Conservation (phyloP, 371 early-diverging fungal genomes). For the Pancytospora epiphaga region DNA sequence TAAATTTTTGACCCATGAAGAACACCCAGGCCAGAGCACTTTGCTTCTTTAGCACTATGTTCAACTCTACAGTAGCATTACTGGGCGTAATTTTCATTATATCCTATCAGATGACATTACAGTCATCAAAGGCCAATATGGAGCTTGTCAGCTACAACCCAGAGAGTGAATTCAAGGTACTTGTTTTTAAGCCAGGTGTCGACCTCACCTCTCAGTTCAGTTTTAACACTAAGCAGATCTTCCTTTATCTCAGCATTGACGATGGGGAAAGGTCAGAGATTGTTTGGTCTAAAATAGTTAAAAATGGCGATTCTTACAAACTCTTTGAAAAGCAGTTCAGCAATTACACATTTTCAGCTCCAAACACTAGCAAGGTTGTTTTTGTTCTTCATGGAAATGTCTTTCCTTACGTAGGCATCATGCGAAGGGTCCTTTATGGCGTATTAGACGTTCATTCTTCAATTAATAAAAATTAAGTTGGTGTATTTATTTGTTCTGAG, state of each 20-base stretch:
- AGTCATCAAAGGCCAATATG: background rate
- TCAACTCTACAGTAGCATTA: background rate
- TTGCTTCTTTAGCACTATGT: background rate
- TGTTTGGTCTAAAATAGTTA: constrained; percentile 46
- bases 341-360: constrained; percentile 16
- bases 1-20: background rate
- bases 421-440: constrained; percentile 26
- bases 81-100: constrained; percentile 2
- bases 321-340: constrained; percentile 12
- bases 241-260: constrained; percentile 38
- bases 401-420: constrained; percentile 33
- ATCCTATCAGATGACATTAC: background rate
- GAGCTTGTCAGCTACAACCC: background rate
- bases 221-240: constrained; percentile 49
- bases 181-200: constrained; percentile 38
- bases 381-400: constrained; percentile 48
- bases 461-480: too few relatives aligned
- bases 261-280: constrained; percentile 22
- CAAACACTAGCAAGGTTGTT: background rate
- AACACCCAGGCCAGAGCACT: background rate
- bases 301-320: constrained; percentile 23
- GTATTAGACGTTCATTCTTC: background rate
- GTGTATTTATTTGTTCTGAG: too few relatives aligned
- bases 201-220: constrained; percentile 41
- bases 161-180: background rate